A percentile compares a stretch with the other conserved stretches of the same genome.
Conservation (phyloP, 768 basidiomycete species). For the Dacryopinax primogenitus region DNA sequence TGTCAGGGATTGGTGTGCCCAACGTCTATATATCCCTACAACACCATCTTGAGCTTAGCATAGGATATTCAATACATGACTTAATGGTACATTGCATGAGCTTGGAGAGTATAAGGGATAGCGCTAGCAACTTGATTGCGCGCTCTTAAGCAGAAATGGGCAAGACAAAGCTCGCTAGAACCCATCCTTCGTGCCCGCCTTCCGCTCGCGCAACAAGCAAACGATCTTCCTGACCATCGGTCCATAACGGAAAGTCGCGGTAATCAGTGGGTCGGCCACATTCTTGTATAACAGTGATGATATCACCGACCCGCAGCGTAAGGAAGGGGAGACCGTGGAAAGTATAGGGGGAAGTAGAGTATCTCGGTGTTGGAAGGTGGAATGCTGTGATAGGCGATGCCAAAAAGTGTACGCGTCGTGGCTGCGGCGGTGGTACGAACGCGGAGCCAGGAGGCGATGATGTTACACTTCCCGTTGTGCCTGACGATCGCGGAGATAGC, state of each 20-base stretch:
- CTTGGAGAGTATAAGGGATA: not conserved
- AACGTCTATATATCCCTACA: not conserved
- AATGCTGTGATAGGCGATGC: constrained; percentile 1
- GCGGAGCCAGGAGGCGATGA: not conserved
- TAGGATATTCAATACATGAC: not conserved
- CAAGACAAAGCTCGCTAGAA: constrained; percentile 60
- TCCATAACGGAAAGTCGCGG: constrained; percentile 57
- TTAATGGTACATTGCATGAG: not conserved
- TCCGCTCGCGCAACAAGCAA: constrained; percentile 55
- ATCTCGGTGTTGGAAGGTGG: not conserved
- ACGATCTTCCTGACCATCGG: constrained; percentile 68
- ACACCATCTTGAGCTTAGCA: not conserved
- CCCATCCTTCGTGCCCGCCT: constrained; percentile 55
- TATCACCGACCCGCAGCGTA: constrained; percentile 45
- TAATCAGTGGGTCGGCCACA: constrained; percentile 67
- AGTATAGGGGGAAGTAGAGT: not conserved
- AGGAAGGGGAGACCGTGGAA: constrained; percentile 73
- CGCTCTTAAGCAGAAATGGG: not conserved
- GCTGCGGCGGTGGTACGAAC: not conserved
- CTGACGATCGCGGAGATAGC: not conserved
- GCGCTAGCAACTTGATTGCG: not conserved
- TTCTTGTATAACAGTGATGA: constrained; percentile 58
- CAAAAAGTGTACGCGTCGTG: not conserved
- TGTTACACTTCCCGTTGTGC: not conserved
- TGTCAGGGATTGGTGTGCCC: not conserved